Conservation (phyloP, 768 basidiomycete species). For the Lactarius quietus region DNA sequence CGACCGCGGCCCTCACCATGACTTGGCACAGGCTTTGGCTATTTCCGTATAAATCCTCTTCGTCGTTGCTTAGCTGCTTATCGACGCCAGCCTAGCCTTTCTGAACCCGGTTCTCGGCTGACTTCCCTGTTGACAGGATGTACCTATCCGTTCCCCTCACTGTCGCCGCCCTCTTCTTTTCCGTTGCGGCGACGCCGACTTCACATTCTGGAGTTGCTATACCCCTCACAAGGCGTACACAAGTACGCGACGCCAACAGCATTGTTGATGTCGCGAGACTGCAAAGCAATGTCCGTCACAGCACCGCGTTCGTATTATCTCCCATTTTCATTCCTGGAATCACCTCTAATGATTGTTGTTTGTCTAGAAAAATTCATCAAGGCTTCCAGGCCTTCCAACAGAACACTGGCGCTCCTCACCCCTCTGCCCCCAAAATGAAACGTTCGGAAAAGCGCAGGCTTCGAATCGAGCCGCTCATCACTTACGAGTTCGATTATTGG, state of each 20-base stretch:
- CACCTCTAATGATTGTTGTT: not conserved
- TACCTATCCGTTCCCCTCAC: not conserved
- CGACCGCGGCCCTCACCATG: too few relatives aligned
- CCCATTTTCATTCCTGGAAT: not conserved
- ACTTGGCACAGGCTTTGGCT: too few relatives aligned
- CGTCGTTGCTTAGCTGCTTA: too few relatives aligned
- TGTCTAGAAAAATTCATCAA: constrained; percentile 3
- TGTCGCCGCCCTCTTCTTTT: not conserved
- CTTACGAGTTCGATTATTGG: not conserved
- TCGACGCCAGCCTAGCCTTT: too few relatives aligned
- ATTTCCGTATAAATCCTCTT: not conserved
- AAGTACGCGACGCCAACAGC: not conserved
- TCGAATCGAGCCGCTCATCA: not conserved
- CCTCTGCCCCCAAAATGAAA: not conserved
- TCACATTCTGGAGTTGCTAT: not conserved
- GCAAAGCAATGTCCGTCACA: not conserved
- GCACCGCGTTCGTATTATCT: not conserved
- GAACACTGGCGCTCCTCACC: not conserved
- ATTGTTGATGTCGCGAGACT: not conserved
- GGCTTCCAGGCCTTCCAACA: constrained; percentile 2
- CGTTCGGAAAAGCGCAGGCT: not conserved
- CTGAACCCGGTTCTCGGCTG: too few relatives aligned
- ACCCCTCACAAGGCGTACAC: constrained; percentile 5
- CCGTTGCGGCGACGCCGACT: not conserved
- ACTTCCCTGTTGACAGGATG: not conserved